Percentiles rank a stretch among this genome's conserved stretches.
These are phyloP conservation scores for Yamadazyma atmosphaerica DNA, from an alignment of 1,139 yeast genomes.

Conservation along the genomic window DNA sequence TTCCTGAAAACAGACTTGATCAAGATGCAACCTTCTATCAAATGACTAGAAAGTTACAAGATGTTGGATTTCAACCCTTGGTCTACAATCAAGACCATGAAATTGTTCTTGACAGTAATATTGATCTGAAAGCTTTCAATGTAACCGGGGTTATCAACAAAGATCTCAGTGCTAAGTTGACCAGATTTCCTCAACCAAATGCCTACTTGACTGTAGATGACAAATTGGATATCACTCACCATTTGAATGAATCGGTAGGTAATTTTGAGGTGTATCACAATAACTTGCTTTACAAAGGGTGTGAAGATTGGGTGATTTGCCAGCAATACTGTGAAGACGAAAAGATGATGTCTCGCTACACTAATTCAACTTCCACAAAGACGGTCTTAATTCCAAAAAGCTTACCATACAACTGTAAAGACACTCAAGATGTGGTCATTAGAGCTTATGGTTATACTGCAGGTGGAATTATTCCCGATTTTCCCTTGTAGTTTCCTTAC, in stretches of 20 bases:
- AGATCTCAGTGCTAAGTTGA: conserved; percentile 7
- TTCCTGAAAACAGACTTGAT: conserved; percentile 3
- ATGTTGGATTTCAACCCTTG: conserved; percentile 6
- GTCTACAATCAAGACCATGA: conserved; percentile 5
- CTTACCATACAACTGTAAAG: conserved; percentile 1
- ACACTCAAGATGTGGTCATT: conserved; percentile 7
- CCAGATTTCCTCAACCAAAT: neutral
- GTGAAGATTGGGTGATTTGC: conserved; percentile 10
- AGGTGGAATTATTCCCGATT: conserved; percentile 13
- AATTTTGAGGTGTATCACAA: conserved; percentile 5
- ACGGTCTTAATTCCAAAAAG: conserved; percentile 1
- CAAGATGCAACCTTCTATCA: neutral
- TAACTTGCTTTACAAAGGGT: conserved; percentile 5
- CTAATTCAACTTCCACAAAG: no score
- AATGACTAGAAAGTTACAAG: neutral
- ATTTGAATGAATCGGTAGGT: neutral
- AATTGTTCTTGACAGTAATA: conserved; percentile 6
- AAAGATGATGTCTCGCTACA: no score
- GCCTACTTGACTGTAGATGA: conserved; percentile 4
- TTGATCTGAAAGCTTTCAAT: conserved; percentile 4
- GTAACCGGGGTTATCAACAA: conserved; percentile 6
- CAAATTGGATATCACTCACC: neutral
- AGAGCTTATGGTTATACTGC: conserved; percentile 8
- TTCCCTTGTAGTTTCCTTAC: conserved; percentile 5
- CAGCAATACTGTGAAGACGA: neutral